A percentile compares a stretch with the other conserved stretches of the same genome.
Conservation (phyloP, 352 stramenopile genomes). For the Globisporangium sylvaticum region DNA sequence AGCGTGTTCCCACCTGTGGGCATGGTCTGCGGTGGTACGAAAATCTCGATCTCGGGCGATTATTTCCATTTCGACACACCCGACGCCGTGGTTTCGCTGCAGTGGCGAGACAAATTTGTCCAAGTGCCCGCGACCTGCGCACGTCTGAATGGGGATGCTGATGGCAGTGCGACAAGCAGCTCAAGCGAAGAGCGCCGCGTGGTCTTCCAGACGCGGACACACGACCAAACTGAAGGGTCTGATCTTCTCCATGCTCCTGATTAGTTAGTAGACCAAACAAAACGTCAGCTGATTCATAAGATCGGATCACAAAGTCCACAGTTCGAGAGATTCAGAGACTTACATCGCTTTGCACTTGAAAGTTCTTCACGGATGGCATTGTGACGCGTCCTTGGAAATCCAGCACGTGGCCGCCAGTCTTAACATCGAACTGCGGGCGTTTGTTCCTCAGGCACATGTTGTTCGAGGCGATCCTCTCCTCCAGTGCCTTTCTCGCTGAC, state of each 20-base stretch:
- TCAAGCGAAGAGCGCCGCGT: constrained; percentile 32
- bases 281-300: not conserved
- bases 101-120: constrained; percentile 35
- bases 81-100: constrained; percentile 41
- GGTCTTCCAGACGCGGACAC: constrained; percentile 44
- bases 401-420: constrained; percentile 49
- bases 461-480: constrained; percentile 39
- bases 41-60: constrained; percentile 40
- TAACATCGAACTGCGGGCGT: constrained; percentile 48
- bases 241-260: constrained; percentile 37
- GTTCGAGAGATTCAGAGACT: constrained; percentile 37
- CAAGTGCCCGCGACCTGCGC: constrained; percentile 32
- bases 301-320: not conserved
- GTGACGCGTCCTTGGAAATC: constrained; percentile 64
- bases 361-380: constrained; percentile 74
- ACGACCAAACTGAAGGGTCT: constrained; percentile 57
- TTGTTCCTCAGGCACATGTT: constrained; percentile 90
- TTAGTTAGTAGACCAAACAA: too few relatives aligned
- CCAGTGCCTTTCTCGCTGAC: constrained; percentile 23
- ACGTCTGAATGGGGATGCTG: not conserved
- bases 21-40: constrained; percentile 38
- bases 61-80: constrained; percentile 62
- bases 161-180: not conserved
- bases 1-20: constrained; percentile 36
- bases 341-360: constrained; percentile 60